Base-by-base conservation (phyloP, 2,329 filamentous ascomycete genomes). In the Aspergillus fumigatiaffinis region DNA sequence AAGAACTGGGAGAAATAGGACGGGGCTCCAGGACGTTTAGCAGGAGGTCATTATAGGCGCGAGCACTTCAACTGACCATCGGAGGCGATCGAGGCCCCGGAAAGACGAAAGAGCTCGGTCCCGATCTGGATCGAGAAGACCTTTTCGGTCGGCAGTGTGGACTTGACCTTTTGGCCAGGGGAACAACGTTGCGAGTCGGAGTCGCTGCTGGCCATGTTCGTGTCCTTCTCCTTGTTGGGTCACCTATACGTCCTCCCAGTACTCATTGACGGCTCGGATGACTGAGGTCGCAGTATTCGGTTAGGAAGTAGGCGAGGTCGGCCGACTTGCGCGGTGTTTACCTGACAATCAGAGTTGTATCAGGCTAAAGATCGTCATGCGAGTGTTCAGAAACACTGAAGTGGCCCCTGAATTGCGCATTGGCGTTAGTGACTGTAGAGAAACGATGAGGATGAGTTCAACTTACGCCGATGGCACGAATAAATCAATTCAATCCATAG, bases 1-100 rank as follows among this genome's bases (percentile, higher is more conserved):
- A 97, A 97, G 78, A 94, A 97, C 66, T 91, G 88, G 21, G 93
- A 96, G 77, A 97, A 97, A 75, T 97, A 97, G 51, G 92, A 97
- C 57, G 93, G 93, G 68, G 92, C 93, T 96, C 77, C 80, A 78
- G 71, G 73, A 76, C 69, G 77, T 71, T 85, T 74, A 85, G 80
- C 54, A 56, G 56, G 41, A 53, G 29, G 46, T 55, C 28, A 60
- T 28, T 51, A 29, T 4, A 5, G 17, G 8, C 21, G 51, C 5
- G 7, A 48, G 35, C 50, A 53, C 26, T 44, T 41, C 28, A 50
- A 77, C 84, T 78, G 74, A 89, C 87, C 86, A 84, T 90, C 87
- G 62, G 86, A 89, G 55, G 85, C 85, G 57, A 90, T 84, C 51
- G 86, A 89, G 12, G 87, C 87, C 32, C 87, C 87, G 9, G 86